phyloP scores from a whole-genome alignment of 2,329 filamentous ascomycete species.

The Sordariomycetes sp. region DNA sequence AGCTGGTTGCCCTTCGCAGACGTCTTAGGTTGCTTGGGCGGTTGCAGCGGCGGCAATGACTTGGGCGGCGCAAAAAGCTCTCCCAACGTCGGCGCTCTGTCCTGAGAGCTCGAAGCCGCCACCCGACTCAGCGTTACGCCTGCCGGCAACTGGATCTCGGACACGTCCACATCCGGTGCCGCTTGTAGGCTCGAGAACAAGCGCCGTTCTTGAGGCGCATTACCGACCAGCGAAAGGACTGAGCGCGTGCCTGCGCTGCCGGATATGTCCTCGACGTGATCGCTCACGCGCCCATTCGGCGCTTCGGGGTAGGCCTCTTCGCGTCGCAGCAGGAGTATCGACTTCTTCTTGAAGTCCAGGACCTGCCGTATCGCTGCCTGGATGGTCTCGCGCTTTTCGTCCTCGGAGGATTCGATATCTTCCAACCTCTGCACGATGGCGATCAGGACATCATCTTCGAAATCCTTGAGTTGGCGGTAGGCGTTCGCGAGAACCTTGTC shows the following conservation, averaged over 20 bases:
- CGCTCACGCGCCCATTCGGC: slow-evolving; percentile 25
- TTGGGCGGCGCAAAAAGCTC: slow-evolving; percentile 65
- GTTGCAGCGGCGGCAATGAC: slow-evolving; percentile 55
- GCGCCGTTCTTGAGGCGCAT: slow-evolving; percentile 63
- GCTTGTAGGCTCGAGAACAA: slow-evolving; percentile 74
- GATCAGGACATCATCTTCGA: slow-evolving; percentile 55
- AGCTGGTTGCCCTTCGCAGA: slow-evolving; percentile 53
- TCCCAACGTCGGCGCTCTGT: slow-evolving; percentile 56
- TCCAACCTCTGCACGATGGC: slow-evolving; percentile 34
- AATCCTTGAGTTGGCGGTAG: slow-evolving; percentile 55
- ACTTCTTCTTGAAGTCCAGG: slow-evolving; percentile 54
- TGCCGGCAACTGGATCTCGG: slow-evolving; percentile 53
- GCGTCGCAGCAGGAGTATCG: slow-evolving; percentile 52
- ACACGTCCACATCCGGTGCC: slow-evolving; percentile 18
- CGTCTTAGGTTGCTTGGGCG: slow-evolving; percentile 63
- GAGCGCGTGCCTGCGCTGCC: slow-evolving; percentile 13
- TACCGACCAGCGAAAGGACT: slow-evolving; percentile 70
- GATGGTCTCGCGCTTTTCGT: slow-evolving; percentile 28
- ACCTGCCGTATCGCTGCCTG: no score
- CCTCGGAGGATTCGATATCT: no score
- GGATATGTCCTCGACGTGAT: slow-evolving; percentile 27
- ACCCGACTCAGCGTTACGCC: slow-evolving; percentile 49
- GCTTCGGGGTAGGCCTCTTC: slow-evolving; percentile 43
- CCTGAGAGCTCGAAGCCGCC: slow-evolving; percentile 22
- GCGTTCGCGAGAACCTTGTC: slow-evolving; percentile 42